Evolutionary conservation across 169 alveolate genomes (phyloP).

Genomic region (Plasmodium inui): DNA sequence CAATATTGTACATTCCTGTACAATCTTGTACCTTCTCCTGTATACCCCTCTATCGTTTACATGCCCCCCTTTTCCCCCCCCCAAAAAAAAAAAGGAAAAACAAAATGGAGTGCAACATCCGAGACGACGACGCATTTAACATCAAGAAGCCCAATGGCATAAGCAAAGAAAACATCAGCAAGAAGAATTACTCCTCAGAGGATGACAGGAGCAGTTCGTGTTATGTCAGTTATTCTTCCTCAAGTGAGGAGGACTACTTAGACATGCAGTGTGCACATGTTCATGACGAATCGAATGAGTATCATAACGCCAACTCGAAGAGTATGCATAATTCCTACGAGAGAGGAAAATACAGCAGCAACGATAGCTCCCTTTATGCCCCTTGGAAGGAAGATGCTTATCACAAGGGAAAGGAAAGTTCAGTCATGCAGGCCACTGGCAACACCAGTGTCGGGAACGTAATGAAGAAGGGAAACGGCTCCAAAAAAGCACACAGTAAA

Average conservation of each 20-base stretch:
- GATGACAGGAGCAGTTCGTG: constrained; percentile 58
- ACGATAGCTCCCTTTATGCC: not conserved
- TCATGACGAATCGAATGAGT: constrained; percentile 5
- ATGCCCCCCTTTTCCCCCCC: not conserved
- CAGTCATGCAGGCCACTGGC: not conserved
- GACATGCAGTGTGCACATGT: constrained; percentile 46
- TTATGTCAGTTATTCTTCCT: constrained; percentile 50
- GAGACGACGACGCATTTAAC: constrained; percentile 15
- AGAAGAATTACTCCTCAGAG: constrained; percentile 53
- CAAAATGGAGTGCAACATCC: constrained; percentile 47
- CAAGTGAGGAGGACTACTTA: constrained; percentile 52
- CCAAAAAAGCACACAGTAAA: not conserved
- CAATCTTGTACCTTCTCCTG: not conserved
- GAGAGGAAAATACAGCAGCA: not conserved
- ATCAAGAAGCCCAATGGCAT: constrained; percentile 1
- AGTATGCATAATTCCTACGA: not conserved
- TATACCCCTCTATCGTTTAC: not conserved
- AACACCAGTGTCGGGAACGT: not conserved
- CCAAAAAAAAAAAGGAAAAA: constrained; percentile 13
- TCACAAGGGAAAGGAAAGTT: not conserved
- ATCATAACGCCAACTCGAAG: not conserved
- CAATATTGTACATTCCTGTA: too few species aligned
- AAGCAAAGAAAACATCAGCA: constrained; percentile 25
- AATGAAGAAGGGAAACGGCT: not conserved
- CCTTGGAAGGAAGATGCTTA: not conserved